Percentiles rank a stretch among this genome's conserved stretches.
Evolutionary conservation across 805 yeast genomes (phyloP).

Genomic region (Saccharomycopsis olivae): DNA sequence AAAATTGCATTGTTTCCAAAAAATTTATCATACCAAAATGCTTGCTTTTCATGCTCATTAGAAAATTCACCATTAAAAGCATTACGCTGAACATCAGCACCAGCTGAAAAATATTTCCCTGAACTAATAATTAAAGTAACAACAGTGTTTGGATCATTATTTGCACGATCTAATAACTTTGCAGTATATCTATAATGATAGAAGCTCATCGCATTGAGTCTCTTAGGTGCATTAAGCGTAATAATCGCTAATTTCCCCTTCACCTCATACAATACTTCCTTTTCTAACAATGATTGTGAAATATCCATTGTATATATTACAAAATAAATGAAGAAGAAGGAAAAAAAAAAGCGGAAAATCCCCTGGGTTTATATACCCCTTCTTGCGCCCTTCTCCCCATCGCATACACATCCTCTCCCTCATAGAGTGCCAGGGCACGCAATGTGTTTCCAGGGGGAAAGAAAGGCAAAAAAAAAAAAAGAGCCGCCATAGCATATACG

Average conservation of each 20-base stretch:
- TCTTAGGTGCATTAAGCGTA: constrained; percentile 50
- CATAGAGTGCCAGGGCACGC: too few relatives aligned
- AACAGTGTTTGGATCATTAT: constrained; percentile 46
- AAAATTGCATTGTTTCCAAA: constrained; percentile 63
- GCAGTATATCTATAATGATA: constrained; percentile 55
- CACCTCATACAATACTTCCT: constrained; percentile 25
- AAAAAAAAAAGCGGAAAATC: too few relatives aligned
- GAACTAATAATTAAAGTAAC: constrained; percentile 59
- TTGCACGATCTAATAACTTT: constrained; percentile 48
- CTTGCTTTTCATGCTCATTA: constrained; percentile 5
- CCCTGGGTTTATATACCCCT: too few relatives aligned
- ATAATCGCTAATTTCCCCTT: constrained; percentile 46
- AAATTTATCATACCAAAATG: constrained; percentile 43
- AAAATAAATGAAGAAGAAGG: not conserved
- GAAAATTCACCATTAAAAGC: not conserved
- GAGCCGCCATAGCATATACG: too few relatives aligned
- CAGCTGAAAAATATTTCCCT: constrained; percentile 74
- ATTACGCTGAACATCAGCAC: constrained; percentile 45
- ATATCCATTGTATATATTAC: not conserved
- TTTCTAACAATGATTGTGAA: constrained; percentile 14
- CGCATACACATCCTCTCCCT: too few relatives aligned
- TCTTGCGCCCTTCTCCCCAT: too few relatives aligned
- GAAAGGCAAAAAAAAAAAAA: too few relatives aligned
- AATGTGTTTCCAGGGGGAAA: too few relatives aligned
- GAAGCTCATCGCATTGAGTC: constrained; percentile 57